phyloP scores from a whole-genome alignment of 2,329 filamentous ascomycete species.

The Ophiostoma australiae region DNA sequence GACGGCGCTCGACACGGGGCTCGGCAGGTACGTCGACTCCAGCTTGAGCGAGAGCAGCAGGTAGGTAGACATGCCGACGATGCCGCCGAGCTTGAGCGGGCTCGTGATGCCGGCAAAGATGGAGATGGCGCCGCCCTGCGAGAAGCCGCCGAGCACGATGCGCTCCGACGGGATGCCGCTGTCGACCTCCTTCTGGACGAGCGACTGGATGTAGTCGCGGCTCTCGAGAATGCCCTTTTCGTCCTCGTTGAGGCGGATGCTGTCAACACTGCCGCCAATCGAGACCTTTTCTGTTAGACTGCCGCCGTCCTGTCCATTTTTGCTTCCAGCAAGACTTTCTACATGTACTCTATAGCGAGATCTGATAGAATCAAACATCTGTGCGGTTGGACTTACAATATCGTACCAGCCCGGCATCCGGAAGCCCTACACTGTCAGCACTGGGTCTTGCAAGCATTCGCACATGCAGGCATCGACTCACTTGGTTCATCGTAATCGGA shows the following conservation, averaged over 20 bases:
- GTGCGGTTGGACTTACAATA: conserved; percentile 48
- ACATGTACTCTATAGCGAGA: background rate
- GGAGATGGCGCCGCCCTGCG: conserved; percentile 82
- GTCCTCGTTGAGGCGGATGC: conserved; percentile 42
- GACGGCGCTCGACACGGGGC: conserved; percentile 34
- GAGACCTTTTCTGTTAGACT: conserved; percentile 19
- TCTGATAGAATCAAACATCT: background rate
- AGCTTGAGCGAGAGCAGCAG: conserved; percentile 53
- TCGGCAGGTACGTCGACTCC: conserved; percentile 59
- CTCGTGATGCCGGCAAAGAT: conserved; percentile 74
- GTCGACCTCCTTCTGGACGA: conserved; percentile 76
- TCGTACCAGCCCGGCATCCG: conserved; percentile 86
- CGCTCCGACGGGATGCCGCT: conserved; percentile 75
- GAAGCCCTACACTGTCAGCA: conserved; percentile 47
- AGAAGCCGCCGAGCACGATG: conserved; percentile 82
- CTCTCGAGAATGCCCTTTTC: conserved; percentile 69
- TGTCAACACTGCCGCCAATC: conserved; percentile 31
- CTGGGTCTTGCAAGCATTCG: background rate
- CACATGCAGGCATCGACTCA: conserved; percentile 35
- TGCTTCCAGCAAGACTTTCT: background rate
- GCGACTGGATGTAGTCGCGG: conserved; percentile 67
- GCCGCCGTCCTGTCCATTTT: background rate
- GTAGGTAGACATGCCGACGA: conserved; percentile 81
- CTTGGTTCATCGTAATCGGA: conserved; percentile 67
- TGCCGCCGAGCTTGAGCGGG: conserved; percentile 71